Percentiles rank a stretch among this genome's conserved stretches.
Evolutionary conservation across 2,329 filamentous ascomycete genomes (phyloP).

Genomic region (Xylaria sp.): DNA sequence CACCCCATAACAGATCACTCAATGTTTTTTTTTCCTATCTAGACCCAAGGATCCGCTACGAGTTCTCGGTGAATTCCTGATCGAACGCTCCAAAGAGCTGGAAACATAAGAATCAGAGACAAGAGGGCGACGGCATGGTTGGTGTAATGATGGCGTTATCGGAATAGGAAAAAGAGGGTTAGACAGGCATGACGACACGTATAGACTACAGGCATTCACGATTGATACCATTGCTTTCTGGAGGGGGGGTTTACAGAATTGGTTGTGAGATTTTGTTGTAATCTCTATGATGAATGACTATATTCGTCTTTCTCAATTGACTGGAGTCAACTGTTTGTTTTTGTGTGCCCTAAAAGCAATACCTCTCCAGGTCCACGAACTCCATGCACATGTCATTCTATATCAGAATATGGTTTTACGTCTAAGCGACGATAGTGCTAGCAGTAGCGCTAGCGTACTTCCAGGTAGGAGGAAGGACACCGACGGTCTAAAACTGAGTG

Average conservation of each 20-base stretch:
- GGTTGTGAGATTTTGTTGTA: constrained; percentile 39
- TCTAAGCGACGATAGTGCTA: constrained; percentile 91
- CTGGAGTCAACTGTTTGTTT: constrained; percentile 38
- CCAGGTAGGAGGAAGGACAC: constrained; percentile 89
- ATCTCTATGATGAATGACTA: constrained; percentile 29
- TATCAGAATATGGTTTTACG: constrained; percentile 46
- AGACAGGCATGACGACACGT: constrained; percentile 30
- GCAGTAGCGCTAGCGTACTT: constrained; percentile 98
- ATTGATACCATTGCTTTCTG: constrained; percentile 44
- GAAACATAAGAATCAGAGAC: constrained; percentile 53
- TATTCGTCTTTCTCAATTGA: constrained; percentile 43
- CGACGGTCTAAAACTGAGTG: constrained; percentile 66
- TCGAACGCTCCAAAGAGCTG: constrained; percentile 74
- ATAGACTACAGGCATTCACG: constrained; percentile 39
- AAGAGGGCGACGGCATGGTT: constrained; percentile 8
- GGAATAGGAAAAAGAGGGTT: constrained; percentile 34
- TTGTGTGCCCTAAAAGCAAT: constrained; percentile 47
- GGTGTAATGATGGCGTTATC: constrained; percentile 43
- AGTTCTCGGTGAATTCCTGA: constrained; percentile 75
- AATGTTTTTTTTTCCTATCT: constrained; percentile 8
- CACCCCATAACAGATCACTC: constrained; percentile 12
- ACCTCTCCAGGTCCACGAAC: constrained; percentile 49
- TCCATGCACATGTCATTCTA: constrained; percentile 48
- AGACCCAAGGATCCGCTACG: constrained; percentile 76
- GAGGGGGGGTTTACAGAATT: constrained; percentile 27